These are phyloP conservation scores for Aspergillus ochraceoroseus DNA, from an alignment of 2,329 filamentous ascomycete species.

Conservation along the genomic window DNA sequence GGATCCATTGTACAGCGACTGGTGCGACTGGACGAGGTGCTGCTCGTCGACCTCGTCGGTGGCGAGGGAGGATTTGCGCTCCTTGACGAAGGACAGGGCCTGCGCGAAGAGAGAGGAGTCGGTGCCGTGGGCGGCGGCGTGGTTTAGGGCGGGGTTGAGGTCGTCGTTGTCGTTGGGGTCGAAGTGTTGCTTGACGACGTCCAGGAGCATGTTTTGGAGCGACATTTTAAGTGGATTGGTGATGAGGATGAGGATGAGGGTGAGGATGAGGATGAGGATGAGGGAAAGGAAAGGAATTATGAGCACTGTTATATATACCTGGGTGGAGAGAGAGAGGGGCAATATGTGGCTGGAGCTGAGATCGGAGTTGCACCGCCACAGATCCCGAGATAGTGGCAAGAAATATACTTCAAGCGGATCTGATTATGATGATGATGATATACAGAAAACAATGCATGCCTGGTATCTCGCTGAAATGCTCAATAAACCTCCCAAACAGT, in stretches of 20 bases:
- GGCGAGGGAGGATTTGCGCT: conserved; percentile 49
- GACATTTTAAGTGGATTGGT: conserved; percentile 21
- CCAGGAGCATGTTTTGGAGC: conserved; percentile 19
- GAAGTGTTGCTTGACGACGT: conserved; percentile 15
- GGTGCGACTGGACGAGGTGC: conserved; percentile 67
- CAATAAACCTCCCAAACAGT: conserved; percentile 6
- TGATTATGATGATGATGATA: no score
- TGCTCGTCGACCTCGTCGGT: conserved; percentile 56
- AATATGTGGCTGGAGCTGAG: conserved; percentile 12
- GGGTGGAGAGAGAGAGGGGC: conserved; percentile 3
- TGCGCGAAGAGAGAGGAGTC: conserved; percentile 51
- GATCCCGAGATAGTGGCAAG: no score
- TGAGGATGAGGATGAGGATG: neutral
- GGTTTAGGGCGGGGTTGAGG: conserved; percentile 50
- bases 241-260: neutral
- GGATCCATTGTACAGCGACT: conserved; percentile 62
- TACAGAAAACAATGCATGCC: neutral
- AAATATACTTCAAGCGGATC: no score
- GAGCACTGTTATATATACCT: conserved; percentile 3
- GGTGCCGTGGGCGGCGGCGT: conserved; percentile 54
- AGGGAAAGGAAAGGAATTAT: neutral
- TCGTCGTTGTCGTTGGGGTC: conserved; percentile 40
- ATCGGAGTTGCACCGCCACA: no score
- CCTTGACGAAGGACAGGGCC: conserved; percentile 51
- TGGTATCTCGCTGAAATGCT: conserved; percentile 14